These are phyloP conservation scores for Nitzschia palea DNA, from an alignment of 108 stramenopile genomes.

Conservation along the genomic window DNA sequence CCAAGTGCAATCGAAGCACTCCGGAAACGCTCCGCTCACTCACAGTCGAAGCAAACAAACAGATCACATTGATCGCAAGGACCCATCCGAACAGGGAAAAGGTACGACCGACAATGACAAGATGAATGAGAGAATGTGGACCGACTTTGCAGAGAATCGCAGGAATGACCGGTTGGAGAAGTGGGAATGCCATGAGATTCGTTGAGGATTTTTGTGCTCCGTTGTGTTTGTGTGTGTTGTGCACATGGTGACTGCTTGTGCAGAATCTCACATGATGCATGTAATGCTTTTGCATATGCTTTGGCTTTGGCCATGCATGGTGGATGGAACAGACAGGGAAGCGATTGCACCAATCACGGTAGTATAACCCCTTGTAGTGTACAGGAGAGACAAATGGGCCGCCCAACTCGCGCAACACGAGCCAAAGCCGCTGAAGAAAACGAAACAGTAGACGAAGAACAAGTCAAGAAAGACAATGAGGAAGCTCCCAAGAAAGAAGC, in stretches of 20 bases:
- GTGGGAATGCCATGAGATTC: too few relatives aligned
- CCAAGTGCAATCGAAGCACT: slow-evolving; percentile 1
- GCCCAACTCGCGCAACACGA: too few relatives aligned
- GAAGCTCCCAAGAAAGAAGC: background rate
- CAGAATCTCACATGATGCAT: background rate
- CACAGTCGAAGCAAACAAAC: slow-evolving; percentile 10
- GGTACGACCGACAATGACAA: background rate
- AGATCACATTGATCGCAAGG: slow-evolving; percentile 13
- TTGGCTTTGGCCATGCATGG: too few relatives aligned
- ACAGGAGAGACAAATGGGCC: too few relatives aligned
- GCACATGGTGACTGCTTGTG: background rate
- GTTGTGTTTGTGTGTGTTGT: background rate
- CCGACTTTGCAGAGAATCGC: too few relatives aligned
- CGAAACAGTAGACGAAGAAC: background rate
- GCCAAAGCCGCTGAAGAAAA: background rate
- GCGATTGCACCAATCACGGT: too few relatives aligned
- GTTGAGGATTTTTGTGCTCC: too few relatives aligned
- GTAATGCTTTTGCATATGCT: background rate
- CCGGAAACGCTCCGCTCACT: background rate
- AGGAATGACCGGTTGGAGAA: too few relatives aligned
- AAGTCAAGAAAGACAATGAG: background rate
- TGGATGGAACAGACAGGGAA: too few relatives aligned
- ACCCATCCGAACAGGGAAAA: slow-evolving; percentile 7
- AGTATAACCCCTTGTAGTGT: too few relatives aligned
- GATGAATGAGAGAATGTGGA: background rate